phyloP scores from a whole-genome alignment of 768 basidiomycete species.

The Peribolospora baueri region DNA sequence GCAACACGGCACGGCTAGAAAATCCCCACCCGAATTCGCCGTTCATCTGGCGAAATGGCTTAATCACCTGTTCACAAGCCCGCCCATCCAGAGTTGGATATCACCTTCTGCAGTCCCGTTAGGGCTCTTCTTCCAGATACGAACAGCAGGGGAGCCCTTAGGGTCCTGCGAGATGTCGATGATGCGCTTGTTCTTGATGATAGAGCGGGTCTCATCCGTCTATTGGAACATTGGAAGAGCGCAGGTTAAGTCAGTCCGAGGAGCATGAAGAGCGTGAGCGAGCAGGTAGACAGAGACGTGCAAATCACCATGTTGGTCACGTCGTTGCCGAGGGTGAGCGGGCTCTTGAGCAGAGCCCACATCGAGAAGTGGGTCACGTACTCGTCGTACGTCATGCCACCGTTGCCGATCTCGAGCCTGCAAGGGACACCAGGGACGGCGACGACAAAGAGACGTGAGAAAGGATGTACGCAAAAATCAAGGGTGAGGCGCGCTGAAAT shows the following conservation, averaged over 20 bases:
- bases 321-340: slow-evolving; percentile 25
- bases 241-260: not conserved
- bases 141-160: slow-evolving; percentile 17
- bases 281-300: not conserved
- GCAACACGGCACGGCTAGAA: not conserved
- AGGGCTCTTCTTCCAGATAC: slow-evolving; percentile 19
- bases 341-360: slow-evolving; percentile 31
- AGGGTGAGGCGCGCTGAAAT: slow-evolving; percentile 2
- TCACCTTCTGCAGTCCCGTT: slow-evolving; percentile 15
- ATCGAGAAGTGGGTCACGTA: slow-evolving; percentile 26
- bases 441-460: not conserved
- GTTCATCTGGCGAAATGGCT: not conserved
- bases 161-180: slow-evolving; percentile 22
- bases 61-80: slow-evolving; percentile 18
- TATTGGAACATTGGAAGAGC: slow-evolving; percentile 4
- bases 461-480: not conserved
- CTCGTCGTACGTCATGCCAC: slow-evolving; percentile 24
- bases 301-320: slow-evolving; percentile 20
- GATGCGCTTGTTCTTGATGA: slow-evolving; percentile 23
- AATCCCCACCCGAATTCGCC: not conserved
- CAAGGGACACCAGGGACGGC: slow-evolving; percentile 4
- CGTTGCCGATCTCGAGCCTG: slow-evolving; percentile 17
- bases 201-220: slow-evolving; percentile 19
- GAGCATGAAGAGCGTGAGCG: not conserved
- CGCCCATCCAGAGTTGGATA: slow-evolving; percentile 20